Evolutionary conservation across 495 filamentous ascomycete genomes (phyloP), one percentile per base, ranked within the genome.

Genomic region (Lichina pygmaea): DNA sequence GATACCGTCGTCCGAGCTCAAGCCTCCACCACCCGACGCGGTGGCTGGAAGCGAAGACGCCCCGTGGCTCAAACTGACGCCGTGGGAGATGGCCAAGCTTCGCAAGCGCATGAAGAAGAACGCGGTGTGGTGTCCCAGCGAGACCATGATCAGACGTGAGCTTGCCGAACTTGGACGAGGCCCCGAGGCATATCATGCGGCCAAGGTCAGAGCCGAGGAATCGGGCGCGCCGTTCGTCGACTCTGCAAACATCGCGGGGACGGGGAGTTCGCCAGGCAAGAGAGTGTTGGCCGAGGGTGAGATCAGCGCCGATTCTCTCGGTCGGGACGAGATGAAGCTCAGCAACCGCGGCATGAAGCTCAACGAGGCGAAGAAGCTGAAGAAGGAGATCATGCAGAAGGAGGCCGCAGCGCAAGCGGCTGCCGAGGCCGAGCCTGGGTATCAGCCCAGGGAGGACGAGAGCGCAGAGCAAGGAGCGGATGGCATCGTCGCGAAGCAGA

Each of bases 101-200:
- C 69, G 89, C 42, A 95, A 95, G 61, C 71, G 82, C 44, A 97
- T 97, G 89, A 97, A 97, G 64, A 97, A 97, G 69, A 97, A 97
- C 52, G 81, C 86, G 0, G 74, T 85, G 7, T 97, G 89, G 89
- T 76, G 76, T 36, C 89, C 89, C 0, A 92, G 82, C 52, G 82
- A 91, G 49, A 92, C 91, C 0, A 97, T 97, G 89, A 86, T 95
- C 41, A 71, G 83, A 17, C 72, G 86, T 10, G 85, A 95, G 57
- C 68, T 97, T 8, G 76, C 75, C 41, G 63, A 68, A 8, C 65
- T 81, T 15, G 78, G 77, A 11, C 77, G 89, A 37, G 89, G 91
- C 11, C 59, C 73, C 51, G 80, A 82, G 38, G 72, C 71, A 12
- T 92, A 80, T 52, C 70, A 70, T 34, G 65, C 64, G 17, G 78